Percentiles rank a stretch among this genome's conserved stretches.
These are phyloP conservation scores for Boletus speciosus DNA, from an alignment of 768 basidiomycete species.

Conservation along the genomic window DNA sequence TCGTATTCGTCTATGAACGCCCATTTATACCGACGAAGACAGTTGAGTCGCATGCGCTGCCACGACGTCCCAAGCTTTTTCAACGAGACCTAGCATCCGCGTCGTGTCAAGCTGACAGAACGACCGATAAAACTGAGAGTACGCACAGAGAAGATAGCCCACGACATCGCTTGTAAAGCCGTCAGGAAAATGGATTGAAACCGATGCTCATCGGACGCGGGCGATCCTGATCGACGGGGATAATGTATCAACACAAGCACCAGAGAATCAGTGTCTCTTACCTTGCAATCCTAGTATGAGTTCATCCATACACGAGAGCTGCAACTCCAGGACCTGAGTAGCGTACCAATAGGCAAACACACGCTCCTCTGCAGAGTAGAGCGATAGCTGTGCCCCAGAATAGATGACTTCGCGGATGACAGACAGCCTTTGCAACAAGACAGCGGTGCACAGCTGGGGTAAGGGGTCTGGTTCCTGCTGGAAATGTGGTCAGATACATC, in stretches of 20 bases:
- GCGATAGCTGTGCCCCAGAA: slow-evolving; percentile 73
- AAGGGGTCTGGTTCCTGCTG: slow-evolving; percentile 31
- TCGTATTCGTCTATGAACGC: slow-evolving; percentile 62
- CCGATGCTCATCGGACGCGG: slow-evolving; percentile 41
- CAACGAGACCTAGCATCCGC: slow-evolving; percentile 42
- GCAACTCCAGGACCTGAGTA: slow-evolving; percentile 51
- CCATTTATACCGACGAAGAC: slow-evolving; percentile 75
- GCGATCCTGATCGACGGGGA: slow-evolving; percentile 14
- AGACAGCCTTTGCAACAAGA: slow-evolving; percentile 57
- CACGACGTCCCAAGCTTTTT: slow-evolving; percentile 46
- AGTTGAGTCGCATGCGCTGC: slow-evolving; percentile 53
- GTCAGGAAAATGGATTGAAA: slow-evolving; percentile 53
- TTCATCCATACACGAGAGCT: slow-evolving; percentile 52
- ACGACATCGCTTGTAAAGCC: slow-evolving; percentile 54
- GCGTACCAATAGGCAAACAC: slow-evolving; percentile 78
- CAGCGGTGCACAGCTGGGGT: slow-evolving; percentile 25
- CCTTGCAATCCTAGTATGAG: slow-evolving; percentile 38
- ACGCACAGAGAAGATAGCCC: slow-evolving; percentile 53
- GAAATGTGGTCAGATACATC: slow-evolving; percentile 3
- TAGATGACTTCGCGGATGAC: slow-evolving; percentile 64
- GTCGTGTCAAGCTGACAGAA: neutral
- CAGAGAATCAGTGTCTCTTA: slow-evolving; percentile 27
- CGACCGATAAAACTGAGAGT: neutral
- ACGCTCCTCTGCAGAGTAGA: slow-evolving; percentile 66
- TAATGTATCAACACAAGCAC: neutral